Evolutionary conservation across 1,284 basidiomycete species (phyloP).

Genomic region (Naganishia sp.): DNA sequence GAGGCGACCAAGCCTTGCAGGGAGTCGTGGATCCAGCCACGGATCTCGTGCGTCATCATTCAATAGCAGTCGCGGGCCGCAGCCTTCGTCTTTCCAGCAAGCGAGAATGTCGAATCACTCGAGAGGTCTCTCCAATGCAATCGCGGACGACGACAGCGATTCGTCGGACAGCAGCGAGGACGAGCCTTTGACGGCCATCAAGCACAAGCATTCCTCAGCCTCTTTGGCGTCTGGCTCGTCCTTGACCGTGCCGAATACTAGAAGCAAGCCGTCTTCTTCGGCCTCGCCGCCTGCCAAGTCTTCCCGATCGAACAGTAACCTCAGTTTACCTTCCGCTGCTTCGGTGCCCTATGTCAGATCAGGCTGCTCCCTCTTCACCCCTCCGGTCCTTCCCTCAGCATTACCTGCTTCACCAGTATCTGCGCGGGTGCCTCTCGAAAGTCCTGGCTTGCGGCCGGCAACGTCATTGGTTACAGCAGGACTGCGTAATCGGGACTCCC

Average conservation of each 20-base stretch:
- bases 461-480: conserved; percentile 10
- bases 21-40: conserved; percentile 14
- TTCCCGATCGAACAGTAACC: conserved; percentile 22
- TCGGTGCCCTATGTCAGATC: neutral
- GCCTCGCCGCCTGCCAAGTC: conserved; percentile 12
- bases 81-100: conserved; percentile 15
- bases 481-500: conserved; percentile 27
- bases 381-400: neutral
- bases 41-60: conserved; percentile 23
- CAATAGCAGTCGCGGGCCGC: conserved; percentile 4
- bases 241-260: neutral
- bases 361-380: neutral
- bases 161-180: conserved; percentile 30
- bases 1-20: neutral
- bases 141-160: conserved; percentile 13
- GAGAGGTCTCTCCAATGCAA: neutral
- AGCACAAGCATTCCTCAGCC: conserved; percentile 26
- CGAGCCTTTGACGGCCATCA: conserved; percentile 27
- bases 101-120: conserved; percentile 11
- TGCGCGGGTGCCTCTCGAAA: conserved; percentile 1
- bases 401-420: conserved; percentile 5
- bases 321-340: neutral
- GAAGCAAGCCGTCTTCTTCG: neutral
- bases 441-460: neutral
- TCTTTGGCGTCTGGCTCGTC: conserved; percentile 20